Base-by-base conservation (phyloP, 78 protist species). In the Cyanophora paradoxa region DNA sequence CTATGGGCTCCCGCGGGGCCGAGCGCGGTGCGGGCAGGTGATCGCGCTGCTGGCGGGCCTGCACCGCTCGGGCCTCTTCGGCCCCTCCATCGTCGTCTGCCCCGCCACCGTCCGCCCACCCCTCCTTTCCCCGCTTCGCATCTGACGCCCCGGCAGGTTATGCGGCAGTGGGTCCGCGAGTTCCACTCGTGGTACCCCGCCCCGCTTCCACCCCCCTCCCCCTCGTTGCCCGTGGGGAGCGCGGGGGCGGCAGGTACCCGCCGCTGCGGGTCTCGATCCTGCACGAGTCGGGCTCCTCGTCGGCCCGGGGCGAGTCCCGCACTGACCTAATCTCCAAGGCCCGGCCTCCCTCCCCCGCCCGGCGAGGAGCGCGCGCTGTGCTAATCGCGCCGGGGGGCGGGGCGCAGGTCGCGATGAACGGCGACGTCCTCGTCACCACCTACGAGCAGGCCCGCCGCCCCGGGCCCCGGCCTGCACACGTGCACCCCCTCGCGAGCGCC, bases 121-220 rank as follows among this genome's bases (percentile, higher is more conserved):
- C 44, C 46, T 14, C 19, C 42, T 5, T 26, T 61, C 19, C 61
- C 17, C 2, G 7, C 26, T 16, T 26, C 8, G 24, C 50, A 19
- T 6, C 39, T 34, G 39, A 5, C 19, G 28, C 68, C 57, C 30
- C 52, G 13, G 8, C 17, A 26, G 26, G 22, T 86, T 36, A 24
- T 88, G 89, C 16, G 56, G 0, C 93, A 96, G 84, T 96, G 98
- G 98, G 84, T 79, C 24, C 74, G 83, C 13, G 98, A 94, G 71
- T 67, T 93, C 37, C 90, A 88, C 57, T 46, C 22, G 4, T 95
- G 97, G 96, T 85, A 86, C 79, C 93, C 97, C 5, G 72, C 71
- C 44, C 63, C 34, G 54, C 39, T 30, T 24, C 30, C 28, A 26
- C 1, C 20, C 0, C 48, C n/a, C 33, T n/a, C 20, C 31, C 0